phyloP scores from a whole-genome alignment of 2,329 filamentous ascomycete genomes.

The Xylaria polymorpha region DNA sequence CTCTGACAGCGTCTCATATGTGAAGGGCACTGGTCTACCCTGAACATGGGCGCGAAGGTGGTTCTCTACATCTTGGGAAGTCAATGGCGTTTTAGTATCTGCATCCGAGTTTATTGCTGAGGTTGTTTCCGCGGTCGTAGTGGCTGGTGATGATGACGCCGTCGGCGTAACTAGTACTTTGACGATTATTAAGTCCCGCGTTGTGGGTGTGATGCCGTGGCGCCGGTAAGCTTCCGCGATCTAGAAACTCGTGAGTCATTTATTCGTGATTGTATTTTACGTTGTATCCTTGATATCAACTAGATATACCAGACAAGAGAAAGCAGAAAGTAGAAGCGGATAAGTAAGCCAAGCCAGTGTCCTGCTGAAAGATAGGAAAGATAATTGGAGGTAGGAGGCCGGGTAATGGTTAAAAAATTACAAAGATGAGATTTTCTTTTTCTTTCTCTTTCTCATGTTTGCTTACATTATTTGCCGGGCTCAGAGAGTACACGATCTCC shows the following conservation, averaged over 20 bases:
- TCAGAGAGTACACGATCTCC: constrained; percentile 85
- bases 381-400: background rate
- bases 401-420: background rate
- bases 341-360: background rate
- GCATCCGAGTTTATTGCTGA: background rate
- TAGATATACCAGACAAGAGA: background rate
- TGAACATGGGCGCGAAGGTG: constrained; percentile 73
- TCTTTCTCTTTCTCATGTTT: background rate
- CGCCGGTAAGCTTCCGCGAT: constrained; percentile 92
- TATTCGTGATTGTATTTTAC: background rate
- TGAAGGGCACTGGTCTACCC: constrained; percentile 68
- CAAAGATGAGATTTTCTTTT: background rate
- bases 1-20: constrained; percentile 69
- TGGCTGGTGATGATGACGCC: background rate
- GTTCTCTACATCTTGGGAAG: constrained; percentile 59
- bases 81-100: constrained; percentile 16
- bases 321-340: background rate
- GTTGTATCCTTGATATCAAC: background rate
- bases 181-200: constrained; percentile 79
- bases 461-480: constrained; percentile 82
- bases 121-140: background rate
- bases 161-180: constrained; percentile 73
- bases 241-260: constrained; percentile 56
- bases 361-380: background rate
- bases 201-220: constrained; percentile 81